These are phyloP conservation scores for Scheffersomyces quercinus DNA, from an alignment of 1,139 yeast species.

Conservation along the genomic window DNA sequence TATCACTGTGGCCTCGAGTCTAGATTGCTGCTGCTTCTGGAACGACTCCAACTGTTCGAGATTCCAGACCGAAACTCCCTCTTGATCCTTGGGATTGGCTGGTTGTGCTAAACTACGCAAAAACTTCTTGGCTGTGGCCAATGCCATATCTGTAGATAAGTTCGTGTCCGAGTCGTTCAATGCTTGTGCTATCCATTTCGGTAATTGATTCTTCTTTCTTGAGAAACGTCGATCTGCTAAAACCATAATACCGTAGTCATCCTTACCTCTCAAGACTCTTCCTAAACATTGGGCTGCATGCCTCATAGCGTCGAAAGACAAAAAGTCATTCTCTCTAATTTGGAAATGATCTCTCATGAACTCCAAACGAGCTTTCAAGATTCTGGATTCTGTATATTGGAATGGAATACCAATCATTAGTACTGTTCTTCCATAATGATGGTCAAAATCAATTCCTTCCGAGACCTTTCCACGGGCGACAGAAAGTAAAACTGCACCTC, in stretches of 20 bases:
- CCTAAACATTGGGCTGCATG: constrained; percentile 99
- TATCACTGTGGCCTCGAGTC: constrained; percentile 16
- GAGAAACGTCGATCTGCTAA: constrained; percentile 92
- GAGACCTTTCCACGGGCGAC: constrained; percentile 99
- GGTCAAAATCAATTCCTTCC: constrained; percentile 99
- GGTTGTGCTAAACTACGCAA: constrained; percentile 95
- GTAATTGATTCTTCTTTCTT: constrained; percentile 81
- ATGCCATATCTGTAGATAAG: constrained; percentile 95
- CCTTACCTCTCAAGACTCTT: constrained; percentile 94
- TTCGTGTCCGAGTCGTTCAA: constrained; percentile 88
- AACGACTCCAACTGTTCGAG: constrained; percentile 62
- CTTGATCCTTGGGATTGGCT: constrained; percentile 83
- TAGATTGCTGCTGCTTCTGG: constrained; percentile 53
- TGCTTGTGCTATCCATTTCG: constrained; percentile 97
- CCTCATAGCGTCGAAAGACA: constrained; percentile 98
- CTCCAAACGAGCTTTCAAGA: constrained; percentile 89
- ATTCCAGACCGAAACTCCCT: constrained; percentile 94
- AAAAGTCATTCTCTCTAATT: constrained; percentile 88
- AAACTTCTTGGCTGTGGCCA: constrained; percentile 91
- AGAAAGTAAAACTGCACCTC: constrained; percentile 93
- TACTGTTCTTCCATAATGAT: constrained; percentile 96
- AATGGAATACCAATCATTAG: constrained; percentile 98
- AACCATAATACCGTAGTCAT: constrained; percentile 98
- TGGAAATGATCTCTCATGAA: constrained; percentile 90
- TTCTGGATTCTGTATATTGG: constrained; percentile 96